phyloP scores from a whole-genome alignment of 108 stramenopile genomes.

The Aureococcus anophagefferens region DNA sequence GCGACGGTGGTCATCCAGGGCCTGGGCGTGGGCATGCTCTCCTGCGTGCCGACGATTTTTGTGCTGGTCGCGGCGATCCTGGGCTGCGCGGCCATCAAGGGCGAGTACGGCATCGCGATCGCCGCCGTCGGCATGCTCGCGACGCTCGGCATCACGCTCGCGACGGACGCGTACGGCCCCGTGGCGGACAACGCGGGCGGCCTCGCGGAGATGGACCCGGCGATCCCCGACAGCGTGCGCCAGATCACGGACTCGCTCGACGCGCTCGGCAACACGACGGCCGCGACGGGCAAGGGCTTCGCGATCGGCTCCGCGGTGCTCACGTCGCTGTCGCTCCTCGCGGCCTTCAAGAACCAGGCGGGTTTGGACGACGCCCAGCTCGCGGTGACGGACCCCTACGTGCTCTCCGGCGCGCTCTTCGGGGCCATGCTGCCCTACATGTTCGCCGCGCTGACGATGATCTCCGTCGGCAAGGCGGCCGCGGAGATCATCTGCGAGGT shows the following conservation, averaged over 20 bases:
- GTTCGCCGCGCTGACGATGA: slow-evolving; percentile 91
- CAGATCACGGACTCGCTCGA: slow-evolving; percentile 86
- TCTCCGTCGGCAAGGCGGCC: slow-evolving; percentile 86
- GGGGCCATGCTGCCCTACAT: slow-evolving; percentile 93
- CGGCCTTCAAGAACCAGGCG: slow-evolving; percentile 73
- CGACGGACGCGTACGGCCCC: slow-evolving; percentile 89
- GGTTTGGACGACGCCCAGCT: slow-evolving; percentile 33
- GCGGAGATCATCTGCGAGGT: slow-evolving; percentile 88
- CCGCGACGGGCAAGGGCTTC: slow-evolving; percentile 91
- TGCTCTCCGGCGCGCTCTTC: slow-evolving; percentile 72
- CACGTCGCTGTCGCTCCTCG: slow-evolving; percentile 72
- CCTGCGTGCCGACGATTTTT: slow-evolving; percentile 71
- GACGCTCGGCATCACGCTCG: slow-evolving; percentile 78
- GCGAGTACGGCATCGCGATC: slow-evolving; percentile 82
- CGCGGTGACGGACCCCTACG: slow-evolving; percentile 68
- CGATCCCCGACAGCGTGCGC: slow-evolving; percentile 61
- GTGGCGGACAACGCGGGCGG: slow-evolving; percentile 90
- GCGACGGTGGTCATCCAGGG: slow-evolving; percentile 91
- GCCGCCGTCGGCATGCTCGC: slow-evolving; percentile 87
- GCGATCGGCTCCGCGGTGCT: slow-evolving; percentile 90
- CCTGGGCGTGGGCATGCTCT: slow-evolving; percentile 76
- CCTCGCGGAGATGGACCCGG: slow-evolving; percentile 80
- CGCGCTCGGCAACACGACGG: slow-evolving; percentile 91
- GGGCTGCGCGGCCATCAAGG: slow-evolving; percentile 61
- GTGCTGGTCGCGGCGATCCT: slow-evolving; percentile 72